Percentiles rank a stretch among this genome's conserved stretches.
Conservation (phyloP, 1,139 yeast species). For the Suhomyces terraborum region DNA sequence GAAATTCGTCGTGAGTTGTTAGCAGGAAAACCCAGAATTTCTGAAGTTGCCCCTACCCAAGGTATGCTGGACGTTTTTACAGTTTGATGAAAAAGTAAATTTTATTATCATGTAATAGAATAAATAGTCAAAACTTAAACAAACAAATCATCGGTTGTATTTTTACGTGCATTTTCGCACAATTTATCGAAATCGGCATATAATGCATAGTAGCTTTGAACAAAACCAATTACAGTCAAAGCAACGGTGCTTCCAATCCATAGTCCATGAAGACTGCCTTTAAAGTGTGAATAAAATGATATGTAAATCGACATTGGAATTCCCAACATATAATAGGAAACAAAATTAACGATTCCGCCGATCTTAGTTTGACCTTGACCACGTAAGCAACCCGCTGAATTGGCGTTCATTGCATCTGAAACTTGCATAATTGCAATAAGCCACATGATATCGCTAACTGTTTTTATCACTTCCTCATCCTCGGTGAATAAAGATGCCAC, state of each 20-base stretch:
- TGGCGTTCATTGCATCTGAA: conserved; percentile 59
- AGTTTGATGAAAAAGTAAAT: conserved; percentile 7
- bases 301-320: conserved; percentile 51
- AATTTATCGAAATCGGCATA: conserved; percentile 42
- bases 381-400: conserved; percentile 59
- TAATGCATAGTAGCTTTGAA: conserved; percentile 49
- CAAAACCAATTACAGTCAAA: conserved; percentile 51
- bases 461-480: conserved; percentile 43
- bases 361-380: conserved; percentile 63
- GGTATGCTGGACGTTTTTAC: conserved; percentile 45
- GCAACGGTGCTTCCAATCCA: conserved; percentile 59
- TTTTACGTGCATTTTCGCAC: conserved; percentile 44
- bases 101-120: conserved; percentile 1
- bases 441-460: conserved; percentile 50
- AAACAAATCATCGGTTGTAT: conserved; percentile 27
- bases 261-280: conserved; percentile 50
- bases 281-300: conserved; percentile 49
- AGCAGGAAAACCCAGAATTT: conserved; percentile 65
- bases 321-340: conserved; percentile 56
- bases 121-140: background rate
- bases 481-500: conserved; percentile 45
- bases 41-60: conserved; percentile 32
- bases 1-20: conserved; percentile 91
- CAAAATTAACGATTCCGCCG: conserved; percentile 57
- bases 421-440: conserved; percentile 57